Conservation (phyloP, 768 basidiomycete species). For the Boletus rufocinnamomeus region DNA sequence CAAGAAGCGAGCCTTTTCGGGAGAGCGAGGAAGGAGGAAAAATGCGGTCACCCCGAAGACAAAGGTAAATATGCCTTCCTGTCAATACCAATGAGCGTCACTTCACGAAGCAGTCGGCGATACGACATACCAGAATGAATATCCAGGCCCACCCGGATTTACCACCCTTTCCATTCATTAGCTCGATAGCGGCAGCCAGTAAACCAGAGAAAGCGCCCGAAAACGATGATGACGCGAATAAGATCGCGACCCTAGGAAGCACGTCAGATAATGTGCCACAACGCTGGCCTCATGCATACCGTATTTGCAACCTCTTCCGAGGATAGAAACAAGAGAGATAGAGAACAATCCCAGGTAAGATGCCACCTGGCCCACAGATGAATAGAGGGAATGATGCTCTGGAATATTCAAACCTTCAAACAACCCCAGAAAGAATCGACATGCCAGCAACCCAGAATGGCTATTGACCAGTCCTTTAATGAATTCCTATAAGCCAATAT, state of each 20-base stretch:
- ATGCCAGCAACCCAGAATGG: slow-evolving; percentile 55
- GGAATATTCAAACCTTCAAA: slow-evolving; percentile 50
- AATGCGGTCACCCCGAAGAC: slow-evolving; percentile 54
- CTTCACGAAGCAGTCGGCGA: background rate
- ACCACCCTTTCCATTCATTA: slow-evolving; percentile 54
- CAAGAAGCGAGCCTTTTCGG: slow-evolving; percentile 51
- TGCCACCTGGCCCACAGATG: slow-evolving; percentile 43
- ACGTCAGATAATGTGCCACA: slow-evolving; percentile 5
- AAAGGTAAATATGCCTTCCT: slow-evolving; percentile 66
- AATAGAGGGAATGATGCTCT: background rate
- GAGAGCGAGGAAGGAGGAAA: slow-evolving; percentile 49
- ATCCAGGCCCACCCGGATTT: slow-evolving; percentile 65
- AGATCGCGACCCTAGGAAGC: slow-evolving; percentile 37
- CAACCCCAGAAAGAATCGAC: slow-evolving; percentile 52
- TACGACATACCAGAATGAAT: slow-evolving; percentile 46
- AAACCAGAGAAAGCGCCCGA: slow-evolving; percentile 66
- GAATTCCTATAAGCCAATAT: background rate
- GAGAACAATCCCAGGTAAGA: slow-evolving; percentile 58
- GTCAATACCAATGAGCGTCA: background rate
- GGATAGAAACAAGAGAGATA: slow-evolving; percentile 55
- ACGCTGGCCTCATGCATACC: slow-evolving; percentile 4
- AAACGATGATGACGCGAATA: slow-evolving; percentile 48
- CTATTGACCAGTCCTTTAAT: slow-evolving; percentile 44
- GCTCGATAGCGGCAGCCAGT: slow-evolving; percentile 58
- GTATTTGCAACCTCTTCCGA: slow-evolving; percentile 30